phyloP scores from a whole-genome alignment of 2,329 filamentous ascomycete species.

The Malbranchea cinnamomea region DNA sequence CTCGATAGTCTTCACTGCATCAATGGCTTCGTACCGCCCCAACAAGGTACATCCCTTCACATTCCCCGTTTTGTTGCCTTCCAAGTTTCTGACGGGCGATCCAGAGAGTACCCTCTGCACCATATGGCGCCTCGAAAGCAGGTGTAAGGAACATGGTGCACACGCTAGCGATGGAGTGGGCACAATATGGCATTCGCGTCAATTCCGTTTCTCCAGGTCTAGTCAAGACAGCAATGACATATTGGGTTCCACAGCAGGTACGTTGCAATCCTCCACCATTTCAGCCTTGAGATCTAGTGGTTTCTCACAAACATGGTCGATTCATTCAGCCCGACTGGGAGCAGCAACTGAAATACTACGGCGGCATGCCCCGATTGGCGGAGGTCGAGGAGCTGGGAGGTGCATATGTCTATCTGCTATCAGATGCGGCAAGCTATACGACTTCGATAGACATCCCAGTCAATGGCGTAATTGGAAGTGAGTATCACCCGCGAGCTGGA shows the following conservation, averaged over 20 bases:
- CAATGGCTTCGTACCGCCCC: conserved; percentile 33
- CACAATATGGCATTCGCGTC: conserved; percentile 49
- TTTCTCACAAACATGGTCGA: neutral
- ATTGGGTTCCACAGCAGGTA: conserved; percentile 32
- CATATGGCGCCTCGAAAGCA: conserved; percentile 32
- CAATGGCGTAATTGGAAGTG: conserved; percentile 31
- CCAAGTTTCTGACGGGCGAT: too few species aligned
- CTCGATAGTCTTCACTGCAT: conserved; percentile 35
- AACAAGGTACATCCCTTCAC: conserved; percentile 31
- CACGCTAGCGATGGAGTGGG: conserved; percentile 54
- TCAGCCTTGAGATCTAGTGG: too few species aligned
- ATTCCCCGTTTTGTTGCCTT: too few species aligned
- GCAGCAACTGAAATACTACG: conserved; percentile 39
- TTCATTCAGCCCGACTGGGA: conserved; percentile 30
- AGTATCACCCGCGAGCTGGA: too few species aligned
- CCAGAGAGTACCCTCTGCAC: conserved; percentile 20
- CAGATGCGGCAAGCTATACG: conserved; percentile 33
- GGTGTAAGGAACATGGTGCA: conserved; percentile 31
- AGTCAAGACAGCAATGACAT: conserved; percentile 27
- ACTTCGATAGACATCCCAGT: conserved; percentile 36
- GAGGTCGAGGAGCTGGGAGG: conserved; percentile 37
- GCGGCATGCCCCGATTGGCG: conserved; percentile 37
- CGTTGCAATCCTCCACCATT: neutral
- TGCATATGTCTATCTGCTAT: conserved; percentile 35
- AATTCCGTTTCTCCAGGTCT: conserved; percentile 38